Base-by-base conservation (phyloP, 805 yeast species). In the Schwanniomyces pseudopolymorphus region DNA sequence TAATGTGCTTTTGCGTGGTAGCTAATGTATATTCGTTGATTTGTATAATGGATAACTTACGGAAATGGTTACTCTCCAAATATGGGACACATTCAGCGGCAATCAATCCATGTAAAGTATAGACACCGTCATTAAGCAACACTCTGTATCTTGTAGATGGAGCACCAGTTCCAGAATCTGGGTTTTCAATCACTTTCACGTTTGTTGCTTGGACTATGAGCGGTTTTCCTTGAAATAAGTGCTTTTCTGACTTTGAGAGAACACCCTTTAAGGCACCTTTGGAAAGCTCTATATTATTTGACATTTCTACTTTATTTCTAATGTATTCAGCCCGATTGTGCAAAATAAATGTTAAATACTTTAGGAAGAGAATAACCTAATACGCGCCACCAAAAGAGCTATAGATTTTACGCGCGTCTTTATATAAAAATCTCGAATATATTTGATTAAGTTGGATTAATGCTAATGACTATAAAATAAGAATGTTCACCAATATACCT, bases 1-100 rank as follows among this genome's bases (percentile, higher is more conserved):
- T 56, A 33, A 79, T 77, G 46, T 74, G 74, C 55, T 78, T 80
- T 59, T 68, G 72, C 35, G 75, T 71, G 33, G 77, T 74, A 61
- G 79, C 78, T 25, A 72, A 61, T 33, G 70, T 69, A 50, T 70
- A 79, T 28, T 67, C 67, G 33, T 65, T 62, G 28, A 79, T 55
- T 28, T 67, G 61, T 40, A 80, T 61, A 35, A 78, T 64, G 35
- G 74, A 67, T 41, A 64, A 62, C 52, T 77, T 76, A 46, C 76
- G 68, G 46, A 83, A 66, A 2, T 78, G 79, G 44, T 73, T 64
- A 42, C 61, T 56, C 41, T 63, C 69, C 44, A 52, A 70, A 55
- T 60, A 76, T 61, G 60, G 75, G 44, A 69, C 70, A 38, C 75
- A 67, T 27, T 75, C 74, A 49, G 74, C 61, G 53, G 69, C 64